Evolutionary conservation across 139 green algal genomes (phyloP).

Genomic region (Eudorina sp.): DNA sequence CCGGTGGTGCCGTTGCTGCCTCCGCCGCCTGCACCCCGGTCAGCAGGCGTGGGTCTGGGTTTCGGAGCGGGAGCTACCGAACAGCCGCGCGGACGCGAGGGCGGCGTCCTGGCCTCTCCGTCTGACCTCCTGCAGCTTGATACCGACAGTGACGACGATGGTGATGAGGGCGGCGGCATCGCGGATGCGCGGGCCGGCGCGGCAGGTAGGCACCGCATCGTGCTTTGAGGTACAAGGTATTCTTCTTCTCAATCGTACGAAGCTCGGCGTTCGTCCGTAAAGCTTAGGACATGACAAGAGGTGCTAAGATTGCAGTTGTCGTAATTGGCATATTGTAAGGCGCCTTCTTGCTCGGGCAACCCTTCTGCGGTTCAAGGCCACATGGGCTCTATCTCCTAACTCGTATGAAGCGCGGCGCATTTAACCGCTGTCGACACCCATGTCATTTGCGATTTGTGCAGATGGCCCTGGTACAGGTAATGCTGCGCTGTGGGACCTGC

Average conservation of each 20-base stretch:
- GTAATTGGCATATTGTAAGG: no score
- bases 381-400: no score
- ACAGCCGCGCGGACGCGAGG: background rate
- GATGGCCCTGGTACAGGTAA: background rate
- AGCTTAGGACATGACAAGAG: no score
- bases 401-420: no score
- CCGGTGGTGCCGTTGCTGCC: conserved; percentile 1
- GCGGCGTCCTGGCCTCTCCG: background rate
- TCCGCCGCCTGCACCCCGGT: background rate
- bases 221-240: no score
- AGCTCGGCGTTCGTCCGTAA: no score
- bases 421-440: background rate
- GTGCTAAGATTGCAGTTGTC: no score
- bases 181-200: background rate
- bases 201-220: conserved; percentile 5
- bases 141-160: background rate
- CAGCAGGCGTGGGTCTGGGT: background rate
- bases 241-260: no score
- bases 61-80: background rate
- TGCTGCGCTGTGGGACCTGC: conserved; percentile 43
- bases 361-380: no score
- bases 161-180: background rate
- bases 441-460: background rate
- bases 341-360: no score
- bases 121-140: conserved; percentile 21